Base-by-base conservation (phyloP, 345 rosid genomes). In the Pistacia atlantica region DNA sequence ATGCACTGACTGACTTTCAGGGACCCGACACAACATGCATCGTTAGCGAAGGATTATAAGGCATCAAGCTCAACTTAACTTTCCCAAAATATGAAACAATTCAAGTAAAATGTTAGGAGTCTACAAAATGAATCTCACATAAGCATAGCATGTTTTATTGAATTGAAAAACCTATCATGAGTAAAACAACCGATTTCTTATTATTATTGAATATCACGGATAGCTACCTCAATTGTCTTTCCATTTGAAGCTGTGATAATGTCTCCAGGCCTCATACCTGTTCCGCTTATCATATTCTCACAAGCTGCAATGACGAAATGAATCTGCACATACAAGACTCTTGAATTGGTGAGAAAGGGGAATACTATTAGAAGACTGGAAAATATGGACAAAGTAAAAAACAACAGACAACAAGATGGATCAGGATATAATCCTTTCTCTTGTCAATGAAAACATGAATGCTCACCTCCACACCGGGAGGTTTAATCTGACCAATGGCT, bases 231-330 rank as follows among this genome's bases (percentile, higher is more conserved):
- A 76, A 92, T 91, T 51, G 98, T 96, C 88, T 93, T 96, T 76
- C 98, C 99, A 60, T 96, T 96, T 60, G 98, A 90, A 77, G 98
- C 98, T 3, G 99, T 96, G 78, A 96, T 72, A 76, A 96, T 85
- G 79, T 96, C 99, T 71, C 99, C 99, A 20, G 98, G 99, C 84
- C 99, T 89, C 98, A 96, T 96, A 73, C 99, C 98, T 3, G 99
- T 92, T 75, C 99, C 99, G 81, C 99, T 96, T 48, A 96, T 93
- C 99, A 96, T 93, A 83, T 96, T 93, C 88, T 96, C 99, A 81
- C 99, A 96, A 81, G 99, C 93, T 52, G 99, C 99, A 82, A 93
- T 92, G 25, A 96, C 89, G 79, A 92, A 94, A 80, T 92, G 98
- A 78, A 94, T 91, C 97, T 94, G 82, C 67, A 82, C 48, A 79